phyloP scores from a whole-genome alignment of 164 flowering plant genomes.

The Vitis rotundifolia region DNA sequence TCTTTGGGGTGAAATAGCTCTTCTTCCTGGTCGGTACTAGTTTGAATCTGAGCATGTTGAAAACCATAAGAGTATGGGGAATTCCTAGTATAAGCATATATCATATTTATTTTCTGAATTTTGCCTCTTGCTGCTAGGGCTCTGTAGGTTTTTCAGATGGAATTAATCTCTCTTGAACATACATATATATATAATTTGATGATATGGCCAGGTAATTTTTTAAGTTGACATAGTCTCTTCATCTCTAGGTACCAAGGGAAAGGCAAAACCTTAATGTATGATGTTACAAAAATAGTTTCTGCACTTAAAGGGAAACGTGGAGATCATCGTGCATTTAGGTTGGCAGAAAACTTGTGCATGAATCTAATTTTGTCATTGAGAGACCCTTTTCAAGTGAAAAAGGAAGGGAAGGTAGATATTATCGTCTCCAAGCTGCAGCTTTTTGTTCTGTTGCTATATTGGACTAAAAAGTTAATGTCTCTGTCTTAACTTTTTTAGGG shows the following conservation, averaged over 20 bases:
- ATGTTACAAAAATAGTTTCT: conserved; percentile 85
- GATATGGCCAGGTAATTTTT: not conserved
- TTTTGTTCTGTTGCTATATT: conserved; percentile 1
- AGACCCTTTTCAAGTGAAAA: conserved; percentile 85
- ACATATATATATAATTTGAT: conserved; percentile 1
- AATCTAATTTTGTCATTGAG: conserved; percentile 84
- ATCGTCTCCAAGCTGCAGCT: conserved; percentile 6
- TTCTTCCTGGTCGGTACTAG: not conserved
- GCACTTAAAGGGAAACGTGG: conserved; percentile 85
- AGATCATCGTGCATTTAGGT: conserved; percentile 91
- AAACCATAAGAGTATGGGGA: not conserved
- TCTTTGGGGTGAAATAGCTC: conserved; percentile 1
- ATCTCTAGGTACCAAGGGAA: conserved; percentile 84
- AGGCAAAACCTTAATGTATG: conserved; percentile 84
- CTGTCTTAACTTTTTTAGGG: conserved; percentile 54
- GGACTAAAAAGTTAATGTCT: not conserved
- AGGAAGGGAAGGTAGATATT: conserved; percentile 81
- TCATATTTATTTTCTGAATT: not conserved
- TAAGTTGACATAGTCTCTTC: conserved; percentile 7
- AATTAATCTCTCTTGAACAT: not conserved
- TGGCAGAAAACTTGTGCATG: conserved; percentile 97
- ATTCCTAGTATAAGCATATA: not conserved
- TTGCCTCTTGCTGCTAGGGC: not conserved
- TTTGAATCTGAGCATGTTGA: not conserved
- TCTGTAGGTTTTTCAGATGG: not conserved